These are phyloP conservation scores for Flaveria brownii DNA, from an alignment of 129 eudicot species.

Conservation along the genomic window DNA sequence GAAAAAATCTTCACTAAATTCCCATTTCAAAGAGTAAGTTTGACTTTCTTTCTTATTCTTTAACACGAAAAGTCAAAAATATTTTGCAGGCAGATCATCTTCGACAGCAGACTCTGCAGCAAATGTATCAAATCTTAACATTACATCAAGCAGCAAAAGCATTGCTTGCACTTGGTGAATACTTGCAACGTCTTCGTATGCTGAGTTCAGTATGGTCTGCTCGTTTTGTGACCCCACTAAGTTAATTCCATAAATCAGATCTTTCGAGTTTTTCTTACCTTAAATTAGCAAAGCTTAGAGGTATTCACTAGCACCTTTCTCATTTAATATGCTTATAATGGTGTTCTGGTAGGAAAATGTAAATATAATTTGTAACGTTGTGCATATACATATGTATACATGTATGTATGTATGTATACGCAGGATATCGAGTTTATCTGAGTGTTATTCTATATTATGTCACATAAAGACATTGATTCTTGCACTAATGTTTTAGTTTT, in stretches of 20 bases:
- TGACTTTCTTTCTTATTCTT: background rate
- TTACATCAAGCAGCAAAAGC: constrained; percentile 79
- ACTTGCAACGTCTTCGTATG: constrained; percentile 81
- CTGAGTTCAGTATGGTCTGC: constrained; percentile 81
- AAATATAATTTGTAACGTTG: constrained; percentile 34
- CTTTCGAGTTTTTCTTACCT: constrained; percentile 15
- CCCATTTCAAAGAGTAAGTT: background rate
- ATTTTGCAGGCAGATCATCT: constrained; percentile 84
- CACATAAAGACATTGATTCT: constrained; percentile 15
- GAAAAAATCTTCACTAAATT: too few species aligned
- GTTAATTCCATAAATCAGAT: constrained; percentile 24
- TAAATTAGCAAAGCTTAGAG: constrained; percentile 23
- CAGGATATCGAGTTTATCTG: constrained; percentile 11
- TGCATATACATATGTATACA: constrained; percentile 22
- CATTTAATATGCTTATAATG: constrained; percentile 4
- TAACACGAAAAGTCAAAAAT: background rate
- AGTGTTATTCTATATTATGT: constrained; percentile 20
- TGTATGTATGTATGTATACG: constrained; percentile 19
- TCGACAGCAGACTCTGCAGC: constrained; percentile 67
- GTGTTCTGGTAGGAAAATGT: constrained; percentile 19
- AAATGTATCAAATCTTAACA: constrained; percentile 64
- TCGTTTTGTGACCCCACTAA: constrained; percentile 47
- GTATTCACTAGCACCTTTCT: constrained; percentile 25
- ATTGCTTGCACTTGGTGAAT: constrained; percentile 82
- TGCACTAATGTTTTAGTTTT: background rate